phyloP scores from a whole-genome alignment of 192 early-diverging fungal genomes.

The Coemansia sp. region DNA sequence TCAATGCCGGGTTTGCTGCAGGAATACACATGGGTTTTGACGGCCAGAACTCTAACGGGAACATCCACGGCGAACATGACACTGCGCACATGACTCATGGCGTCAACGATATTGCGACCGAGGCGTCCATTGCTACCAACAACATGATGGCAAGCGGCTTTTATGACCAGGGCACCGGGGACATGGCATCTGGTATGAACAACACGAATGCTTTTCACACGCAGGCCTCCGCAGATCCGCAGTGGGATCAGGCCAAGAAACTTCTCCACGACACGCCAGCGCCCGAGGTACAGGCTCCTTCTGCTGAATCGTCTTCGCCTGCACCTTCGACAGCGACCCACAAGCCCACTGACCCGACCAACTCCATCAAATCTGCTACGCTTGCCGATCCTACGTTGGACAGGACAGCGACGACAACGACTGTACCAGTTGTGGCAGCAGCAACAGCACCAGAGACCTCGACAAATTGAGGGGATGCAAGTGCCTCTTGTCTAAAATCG shows the following conservation, averaged over 20 bases:
- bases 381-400: not conserved
- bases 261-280: not conserved
- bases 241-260: not conserved
- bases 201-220: not conserved
- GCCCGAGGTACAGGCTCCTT: not conserved
- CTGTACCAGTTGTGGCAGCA: not conserved
- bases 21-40: constrained; percentile 6
- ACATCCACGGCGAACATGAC: not conserved
- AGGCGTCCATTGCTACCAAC: constrained; percentile 10
- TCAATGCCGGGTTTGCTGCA: constrained; percentile 24
- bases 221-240: not conserved
- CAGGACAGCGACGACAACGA: not conserved
- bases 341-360: not conserved
- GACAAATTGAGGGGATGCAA: not conserved
- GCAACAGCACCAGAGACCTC: not conserved
- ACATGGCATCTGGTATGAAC: not conserved
- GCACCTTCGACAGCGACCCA: not conserved
- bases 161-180: not conserved
- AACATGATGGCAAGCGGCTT: constrained; percentile 14
- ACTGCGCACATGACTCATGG: not conserved
- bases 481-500: not conserved
- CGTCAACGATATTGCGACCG: constrained; percentile 7
- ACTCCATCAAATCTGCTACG: not conserved
- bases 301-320: not conserved
- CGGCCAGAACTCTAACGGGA: not conserved